Base-by-base conservation (phyloP, 2,329 filamentous ascomycete species). In the Stemphylium beticola region DNA sequence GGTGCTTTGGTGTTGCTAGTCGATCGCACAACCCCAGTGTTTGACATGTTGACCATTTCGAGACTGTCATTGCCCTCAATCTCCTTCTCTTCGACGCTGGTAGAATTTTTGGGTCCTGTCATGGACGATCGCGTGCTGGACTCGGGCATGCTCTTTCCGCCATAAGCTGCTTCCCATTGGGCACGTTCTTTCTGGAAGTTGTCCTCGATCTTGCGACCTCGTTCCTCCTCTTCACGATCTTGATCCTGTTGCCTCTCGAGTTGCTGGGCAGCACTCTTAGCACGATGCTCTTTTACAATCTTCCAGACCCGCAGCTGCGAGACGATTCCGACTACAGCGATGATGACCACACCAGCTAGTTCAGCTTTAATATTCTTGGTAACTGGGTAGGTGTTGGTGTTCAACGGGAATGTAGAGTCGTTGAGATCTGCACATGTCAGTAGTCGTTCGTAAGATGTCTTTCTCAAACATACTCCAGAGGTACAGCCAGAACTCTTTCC, bases 401-500 rank as follows among this genome's bases (percentile, higher is more conserved):
- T 84, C 2, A 92, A 77, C 0, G 93, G 93, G 67, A 98, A 98
- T 0, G 92, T 79, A 37, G 69, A 82, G 37, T 86, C 80, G 73
- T 97, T 97, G 34, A 98, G 76, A 40, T 78, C 84, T 86, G 58
- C 17, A 14, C 7, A 17, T 40, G 48, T 68, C 22, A 68, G 59
- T 17, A 33, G 52, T 49, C 12, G 55, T 49, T 57, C 48, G 42
- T 22, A 11, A 41, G 22, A 24, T 17, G 53, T 1, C 11, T 9
- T 17, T 17, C 26, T 12, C 26, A 15, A 14, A 72, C 82, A 74
- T 72, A 85, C 83, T 79, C 93, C 93, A 98, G 33, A 96, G 82
- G 72, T 96, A 98, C 5, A 91, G 83, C 93, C 93, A 98, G 64
- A 97, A 97, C 73, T 98, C 93, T 74, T 96, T 97, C 65, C 96